phyloP scores from a whole-genome alignment of 2,329 filamentous ascomycete genomes.

The Pseudogymnoascus verrucosus region DNA sequence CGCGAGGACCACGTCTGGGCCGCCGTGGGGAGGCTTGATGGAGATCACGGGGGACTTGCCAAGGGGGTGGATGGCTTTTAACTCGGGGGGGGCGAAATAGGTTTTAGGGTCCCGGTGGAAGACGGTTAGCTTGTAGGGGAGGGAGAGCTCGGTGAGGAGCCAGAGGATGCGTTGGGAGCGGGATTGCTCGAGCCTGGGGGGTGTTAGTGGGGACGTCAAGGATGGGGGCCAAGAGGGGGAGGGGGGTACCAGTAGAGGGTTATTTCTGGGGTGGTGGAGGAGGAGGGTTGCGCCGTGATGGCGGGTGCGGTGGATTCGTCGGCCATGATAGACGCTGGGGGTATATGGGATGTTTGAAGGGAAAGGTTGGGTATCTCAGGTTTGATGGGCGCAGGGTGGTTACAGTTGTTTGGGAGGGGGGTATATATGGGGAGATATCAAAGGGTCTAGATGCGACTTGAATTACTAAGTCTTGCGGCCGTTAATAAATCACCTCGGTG shows the following conservation, averaged over 20 bases:
- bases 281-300: neutral
- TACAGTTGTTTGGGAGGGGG: neutral
- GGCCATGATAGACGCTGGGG: neutral
- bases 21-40: slow-evolving; percentile 39
- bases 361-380: neutral
- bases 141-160: slow-evolving; percentile 61
- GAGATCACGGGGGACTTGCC: slow-evolving; percentile 79
- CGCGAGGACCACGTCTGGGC: slow-evolving; percentile 56
- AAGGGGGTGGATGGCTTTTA: slow-evolving; percentile 72
- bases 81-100: slow-evolving; percentile 63
- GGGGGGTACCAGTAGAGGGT: neutral
- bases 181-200: slow-evolving; percentile 52
- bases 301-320: neutral
- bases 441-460: neutral
- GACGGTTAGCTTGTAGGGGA: slow-evolving; percentile 71
- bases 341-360: neutral
- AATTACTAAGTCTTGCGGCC: neutral
- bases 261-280: neutral
- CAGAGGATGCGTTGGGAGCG: slow-evolving; percentile 61
- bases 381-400: neutral
- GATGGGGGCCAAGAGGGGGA: neutral
- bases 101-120: slow-evolving; percentile 61
- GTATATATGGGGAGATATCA: neutral
- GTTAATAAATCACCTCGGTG: neutral
- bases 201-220: neutral